Evolutionary conservation across 1,139 yeast genomes (phyloP).

Genomic region (Blastobotrys illinoisensis): DNA sequence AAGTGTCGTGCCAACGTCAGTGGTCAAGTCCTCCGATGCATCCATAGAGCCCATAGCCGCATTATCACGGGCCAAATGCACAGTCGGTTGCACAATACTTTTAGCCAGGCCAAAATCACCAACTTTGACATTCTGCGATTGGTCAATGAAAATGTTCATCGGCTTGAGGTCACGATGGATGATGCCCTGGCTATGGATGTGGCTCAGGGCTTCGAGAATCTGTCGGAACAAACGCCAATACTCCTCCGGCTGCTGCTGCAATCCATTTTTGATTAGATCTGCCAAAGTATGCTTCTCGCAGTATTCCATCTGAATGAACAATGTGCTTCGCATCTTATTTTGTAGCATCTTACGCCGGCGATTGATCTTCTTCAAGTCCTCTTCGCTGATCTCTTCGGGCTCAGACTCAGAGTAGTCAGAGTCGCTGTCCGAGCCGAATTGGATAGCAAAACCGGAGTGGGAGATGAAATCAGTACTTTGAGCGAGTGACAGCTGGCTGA

Average conservation of each 20-base stretch:
- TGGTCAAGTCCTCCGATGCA: slow-evolving; percentile 70
- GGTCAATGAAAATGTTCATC: slow-evolving; percentile 90
- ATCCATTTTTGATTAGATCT: slow-evolving; percentile 75
- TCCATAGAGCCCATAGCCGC: slow-evolving; percentile 14
- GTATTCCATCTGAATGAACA: slow-evolving; percentile 94
- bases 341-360: background rate
- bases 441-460: slow-evolving; percentile 26
- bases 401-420: slow-evolving; percentile 17
- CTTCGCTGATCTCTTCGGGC: slow-evolving; percentile 11
- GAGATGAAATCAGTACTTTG: slow-evolving; percentile 30
- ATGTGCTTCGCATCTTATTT: slow-evolving; percentile 41
- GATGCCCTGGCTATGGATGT: slow-evolving; percentile 89
- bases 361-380: slow-evolving; percentile 1
- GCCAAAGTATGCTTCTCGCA: slow-evolving; percentile 89
- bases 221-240: slow-evolving; percentile 90
- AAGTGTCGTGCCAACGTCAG: slow-evolving; percentile 88
- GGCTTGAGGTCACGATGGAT: slow-evolving; percentile 96
- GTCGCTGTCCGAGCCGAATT: slow-evolving; percentile 25
- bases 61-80: slow-evolving; percentile 19
- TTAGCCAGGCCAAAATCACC: slow-evolving; percentile 98
- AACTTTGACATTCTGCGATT: slow-evolving; percentile 78
- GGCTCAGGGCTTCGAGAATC: slow-evolving; percentile 81
- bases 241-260: slow-evolving; percentile 67
- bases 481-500: slow-evolving; percentile 11
- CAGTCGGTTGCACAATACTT: slow-evolving; percentile 44